phyloP scores from a whole-genome alignment of 2,329 filamentous ascomycete species.

The Talaromyces rugulosus region DNA sequence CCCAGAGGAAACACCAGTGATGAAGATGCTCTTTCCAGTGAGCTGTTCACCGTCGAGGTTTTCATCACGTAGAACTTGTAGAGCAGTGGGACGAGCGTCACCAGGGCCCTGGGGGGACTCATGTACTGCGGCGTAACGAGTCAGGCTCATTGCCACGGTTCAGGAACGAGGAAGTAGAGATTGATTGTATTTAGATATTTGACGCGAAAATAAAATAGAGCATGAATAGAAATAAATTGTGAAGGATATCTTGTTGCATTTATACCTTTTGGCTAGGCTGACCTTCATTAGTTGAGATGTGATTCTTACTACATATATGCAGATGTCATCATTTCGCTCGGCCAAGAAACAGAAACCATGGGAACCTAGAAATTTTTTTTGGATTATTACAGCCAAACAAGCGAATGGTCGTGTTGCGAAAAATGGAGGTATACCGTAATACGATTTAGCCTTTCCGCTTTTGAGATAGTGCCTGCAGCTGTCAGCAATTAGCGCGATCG shows the following conservation, averaged over 20 bases:
- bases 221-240: background rate
- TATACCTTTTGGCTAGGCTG: background rate
- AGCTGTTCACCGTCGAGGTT: background rate
- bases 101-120: constrained; percentile 5
- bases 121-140: constrained; percentile 8
- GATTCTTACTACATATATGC: background rate
- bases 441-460: background rate
- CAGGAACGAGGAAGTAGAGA: background rate
- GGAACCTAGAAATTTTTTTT: background rate
- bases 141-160: background rate
- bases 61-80: constrained; percentile 7
- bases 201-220: background rate
- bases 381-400: background rate
- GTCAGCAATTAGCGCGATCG: background rate
- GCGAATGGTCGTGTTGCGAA: background rate
- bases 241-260: background rate
- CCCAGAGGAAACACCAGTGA: constrained; percentile 7
- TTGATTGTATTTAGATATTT: background rate
- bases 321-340: background rate
- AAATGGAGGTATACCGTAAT: background rate
- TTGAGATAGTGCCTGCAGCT: background rate
- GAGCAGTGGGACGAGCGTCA: constrained; percentile 11
- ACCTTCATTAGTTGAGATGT: background rate
- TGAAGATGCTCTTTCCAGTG: background rate
- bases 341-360: background rate